These are phyloP conservation scores for Monilinia polystroma DNA, from an alignment of 2,329 filamentous ascomycete genomes.

Conservation along the genomic window DNA sequence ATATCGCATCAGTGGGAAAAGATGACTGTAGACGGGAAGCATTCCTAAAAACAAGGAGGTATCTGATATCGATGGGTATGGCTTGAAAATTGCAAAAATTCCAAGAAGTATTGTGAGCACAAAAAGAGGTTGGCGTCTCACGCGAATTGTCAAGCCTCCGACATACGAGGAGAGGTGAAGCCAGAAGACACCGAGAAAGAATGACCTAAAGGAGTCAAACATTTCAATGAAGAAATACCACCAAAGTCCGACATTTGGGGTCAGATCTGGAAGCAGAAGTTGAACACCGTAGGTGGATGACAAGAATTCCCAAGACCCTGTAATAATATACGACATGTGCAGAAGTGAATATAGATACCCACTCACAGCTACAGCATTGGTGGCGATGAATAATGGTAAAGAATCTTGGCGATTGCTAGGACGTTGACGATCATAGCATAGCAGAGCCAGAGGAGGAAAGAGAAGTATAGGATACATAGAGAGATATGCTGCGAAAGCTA, in stretches of 20 bases:
- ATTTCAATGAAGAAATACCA: slow-evolving; percentile 99
- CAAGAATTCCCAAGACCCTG: slow-evolving; percentile 85
- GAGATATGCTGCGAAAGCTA: slow-evolving; percentile 85
- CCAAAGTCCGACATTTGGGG: slow-evolving; percentile 94
- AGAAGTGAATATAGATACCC: slow-evolving; percentile 62
- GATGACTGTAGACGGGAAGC: slow-evolving; percentile 82
- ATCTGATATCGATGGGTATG: slow-evolving; percentile 91
- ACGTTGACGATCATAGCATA: slow-evolving; percentile 67
- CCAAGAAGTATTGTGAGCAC: slow-evolving; percentile 82
- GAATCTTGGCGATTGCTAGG: slow-evolving; percentile 41
- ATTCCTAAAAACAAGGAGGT: slow-evolving; percentile 81
- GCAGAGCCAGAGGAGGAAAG: slow-evolving; percentile 75
- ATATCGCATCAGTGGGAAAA: slow-evolving; percentile 92
- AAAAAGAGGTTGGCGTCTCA: slow-evolving; percentile 83
- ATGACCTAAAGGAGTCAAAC: slow-evolving; percentile 95
- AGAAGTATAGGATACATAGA: slow-evolving; percentile 90
- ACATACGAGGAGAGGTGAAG: slow-evolving; percentile 90
- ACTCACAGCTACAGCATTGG: slow-evolving; percentile 53
- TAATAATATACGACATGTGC: slow-evolving; percentile 68
- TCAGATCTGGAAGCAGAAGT: slow-evolving; percentile 84
- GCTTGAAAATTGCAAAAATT: slow-evolving; percentile 93
- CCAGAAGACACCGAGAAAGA: slow-evolving; percentile 98
- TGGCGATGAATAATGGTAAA: slow-evolving; percentile 51
- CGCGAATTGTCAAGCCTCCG: slow-evolving; percentile 76
- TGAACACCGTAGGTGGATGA: slow-evolving; percentile 90